Evolutionary conservation across 1,284 basidiomycete species (phyloP), one percentile per base, ranked within the genome.

Genomic region (Rhodofomes roseus): DNA sequence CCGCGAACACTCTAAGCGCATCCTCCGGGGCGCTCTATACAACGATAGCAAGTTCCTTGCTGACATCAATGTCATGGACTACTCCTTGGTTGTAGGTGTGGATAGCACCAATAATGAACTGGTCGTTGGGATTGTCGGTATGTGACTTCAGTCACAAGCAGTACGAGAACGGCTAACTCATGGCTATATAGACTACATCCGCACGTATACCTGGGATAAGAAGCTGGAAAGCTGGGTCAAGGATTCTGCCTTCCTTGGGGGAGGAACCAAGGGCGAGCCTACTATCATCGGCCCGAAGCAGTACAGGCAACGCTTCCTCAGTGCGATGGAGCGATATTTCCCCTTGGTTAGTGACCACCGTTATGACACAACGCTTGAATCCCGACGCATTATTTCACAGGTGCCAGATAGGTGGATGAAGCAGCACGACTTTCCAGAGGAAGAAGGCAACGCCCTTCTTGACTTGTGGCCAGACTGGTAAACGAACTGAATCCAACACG

Each of bases 11-110:
- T 91, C 93, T 0, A 98, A 99, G 75, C 88, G 93, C 20, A 93
- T 98, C 58, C 76, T 99, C 18, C 86, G 93, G 31, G 91, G 93
- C 16, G 92, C 96, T 18, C 79, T 99, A 44, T 95, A 86, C 78
- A 98, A 97, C 70, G 97, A 99, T 73, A 95, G 89, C 79, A 88
- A 86, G 74, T 99, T 99, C 76, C 77, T 99, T 51, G 90, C 93
- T 11, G 94, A 96, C 64, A 89, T 98, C 65, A 97, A 98, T 71
- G 94, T 98, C 58, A 99, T 99, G 97, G 97, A 99, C 75, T 99
- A 99, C 74, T 98, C 96, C 22, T 79, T 99, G 18, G 90, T 99
- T 43, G 94, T 96, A 25, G 97, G 96, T 18, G 90, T 99, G 16
- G 95, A 97, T 71, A 86, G 85, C 63, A 78, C 81, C 55, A 89